Base-by-base conservation (phyloP, 2,329 filamentous ascomycete species). In the Teratosphaeria epicoccoides region DNA sequence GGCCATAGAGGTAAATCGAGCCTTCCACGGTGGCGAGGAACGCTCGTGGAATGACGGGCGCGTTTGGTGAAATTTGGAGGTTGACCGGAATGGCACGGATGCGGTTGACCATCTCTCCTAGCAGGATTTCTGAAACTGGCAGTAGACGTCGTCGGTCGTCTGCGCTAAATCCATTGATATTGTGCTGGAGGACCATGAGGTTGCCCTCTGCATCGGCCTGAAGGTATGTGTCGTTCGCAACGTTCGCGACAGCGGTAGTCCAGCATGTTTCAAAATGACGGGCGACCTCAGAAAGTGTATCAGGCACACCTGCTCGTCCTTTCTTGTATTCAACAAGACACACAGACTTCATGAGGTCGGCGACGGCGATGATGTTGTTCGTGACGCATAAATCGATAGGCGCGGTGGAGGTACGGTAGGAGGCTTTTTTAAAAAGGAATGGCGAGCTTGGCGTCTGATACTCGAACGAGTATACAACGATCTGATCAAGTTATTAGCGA, bases 1-100 rank as follows among this genome's bases (percentile, higher is more conserved):
- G 79, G 0, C 86, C 88, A 62, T 93, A 91, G 57, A 98, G 81
- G 68, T 95, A 96, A 47, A 98, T 84, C 0, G 85, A 85, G 24
- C 93, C 93, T 67, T 97, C 91, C 46, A 90, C 90, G 50, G 93
- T 97, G 53, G 81, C 90, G 49, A 97, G 71, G 65, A 97, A 96
- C 20, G 93, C 93, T 62, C 81, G 82, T 0, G 93, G 91, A 6
- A 84, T 73, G 6, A 96, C 82, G 24, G 84, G 74, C 7, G 87
- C 82, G 57, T 77, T 82, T 1, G 81, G 72, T 17, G 76, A 77
- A 2, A 81, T 74, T 24, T 81, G 76, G 9, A 94, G 81, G 50
- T 84, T 76, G 5, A n/a, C 10, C 5, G 46, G 29, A 17, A 97
- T 80, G 24, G 80, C 80, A 22, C 84, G 80, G 51, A 97, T 95